phyloP scores from a whole-genome alignment of 345 rosid species.

The Camelina sativa region DNA sequence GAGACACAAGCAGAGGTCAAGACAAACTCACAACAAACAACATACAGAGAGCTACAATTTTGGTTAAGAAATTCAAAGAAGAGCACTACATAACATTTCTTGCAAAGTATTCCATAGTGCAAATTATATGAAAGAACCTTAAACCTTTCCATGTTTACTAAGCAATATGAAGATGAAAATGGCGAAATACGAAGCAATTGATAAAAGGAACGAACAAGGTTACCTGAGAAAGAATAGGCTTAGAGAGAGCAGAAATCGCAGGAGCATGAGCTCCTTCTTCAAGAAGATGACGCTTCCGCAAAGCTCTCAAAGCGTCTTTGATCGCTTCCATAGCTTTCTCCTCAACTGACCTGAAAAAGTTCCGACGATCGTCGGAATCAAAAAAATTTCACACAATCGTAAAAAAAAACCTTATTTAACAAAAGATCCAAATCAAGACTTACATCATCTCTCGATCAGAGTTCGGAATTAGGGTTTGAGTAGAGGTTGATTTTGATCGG shows the following conservation, averaged over 20 bases:
- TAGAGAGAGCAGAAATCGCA: conserved; percentile 75
- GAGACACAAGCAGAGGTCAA: background rate
- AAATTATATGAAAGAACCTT: background rate
- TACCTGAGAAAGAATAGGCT: conserved; percentile 85
- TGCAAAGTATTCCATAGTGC: background rate
- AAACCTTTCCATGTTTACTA: background rate
- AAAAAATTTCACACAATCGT: background rate
- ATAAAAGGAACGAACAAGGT: background rate
- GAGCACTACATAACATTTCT: background rate
- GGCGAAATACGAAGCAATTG: conserved; percentile 17
- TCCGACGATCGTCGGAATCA: conserved; percentile 6
- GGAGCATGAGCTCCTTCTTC: conserved; percentile 97
- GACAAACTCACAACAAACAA: background rate
- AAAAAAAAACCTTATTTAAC: background rate
- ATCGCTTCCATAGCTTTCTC: conserved; percentile 69
- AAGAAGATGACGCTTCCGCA: conserved; percentile 78
- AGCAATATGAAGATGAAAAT: background rate
- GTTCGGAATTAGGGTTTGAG: conserved; percentile 35
- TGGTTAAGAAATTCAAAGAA: background rate
- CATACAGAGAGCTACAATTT: background rate
- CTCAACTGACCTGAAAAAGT: conserved; percentile 57
- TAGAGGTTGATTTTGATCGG: conserved; percentile 26
- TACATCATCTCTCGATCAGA: conserved; percentile 27
- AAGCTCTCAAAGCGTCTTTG: conserved; percentile 79
- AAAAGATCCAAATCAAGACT: background rate